Base-by-base conservation (phyloP, 2,329 filamentous ascomycete species). In the Epichloe festucae region DNA sequence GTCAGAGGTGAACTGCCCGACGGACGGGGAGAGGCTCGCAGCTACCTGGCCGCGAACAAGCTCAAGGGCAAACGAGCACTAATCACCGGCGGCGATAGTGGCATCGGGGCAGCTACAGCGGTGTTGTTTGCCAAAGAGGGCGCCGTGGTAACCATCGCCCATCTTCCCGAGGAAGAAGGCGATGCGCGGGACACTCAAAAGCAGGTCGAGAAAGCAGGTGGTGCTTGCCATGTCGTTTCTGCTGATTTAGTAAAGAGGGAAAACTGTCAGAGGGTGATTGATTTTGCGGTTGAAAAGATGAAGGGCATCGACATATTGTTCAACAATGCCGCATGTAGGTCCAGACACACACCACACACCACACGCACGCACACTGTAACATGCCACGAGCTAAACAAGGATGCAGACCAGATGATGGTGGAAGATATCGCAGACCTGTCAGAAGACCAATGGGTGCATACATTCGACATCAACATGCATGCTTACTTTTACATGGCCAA, bases 391-490 rank as follows among this genome's bases (percentile, higher is more conserved):
- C 27, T 31, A 14, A 41, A 17, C 15, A 6, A n/a, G 23, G 5
- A 17, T 12, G 12, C 39, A 67, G 62, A 67, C 52, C 64, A 67
- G 52, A 85, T 86, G 76, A 83, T 87, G 49, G 49, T 79, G 27
- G 71, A 82, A 52, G 78, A 85, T 57, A 91, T 91, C 65, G 71
- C 73, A 43, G 84, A 89, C 44, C 68, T 93, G 1, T 68, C 77
- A 27, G 85, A 89, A 61, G 84, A 88, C 5, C 87, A 93, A 70
- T 93, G 86, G 87, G 60, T 83, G 49, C 73, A 82, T 53, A 91
- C 86, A 0, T 91, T 94, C 69, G 75, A 88, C 67, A 87, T 82
- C 46, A 94, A 93, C 70, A 89, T 93, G 61, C 84, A 91, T 66
- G 78, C 85, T 3, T 84, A 81, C 71, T 93, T 89, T 73, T 91